Base-by-base conservation (phyloP, 108 stramenopile genomes). In the Fragilaria radians region DNA sequence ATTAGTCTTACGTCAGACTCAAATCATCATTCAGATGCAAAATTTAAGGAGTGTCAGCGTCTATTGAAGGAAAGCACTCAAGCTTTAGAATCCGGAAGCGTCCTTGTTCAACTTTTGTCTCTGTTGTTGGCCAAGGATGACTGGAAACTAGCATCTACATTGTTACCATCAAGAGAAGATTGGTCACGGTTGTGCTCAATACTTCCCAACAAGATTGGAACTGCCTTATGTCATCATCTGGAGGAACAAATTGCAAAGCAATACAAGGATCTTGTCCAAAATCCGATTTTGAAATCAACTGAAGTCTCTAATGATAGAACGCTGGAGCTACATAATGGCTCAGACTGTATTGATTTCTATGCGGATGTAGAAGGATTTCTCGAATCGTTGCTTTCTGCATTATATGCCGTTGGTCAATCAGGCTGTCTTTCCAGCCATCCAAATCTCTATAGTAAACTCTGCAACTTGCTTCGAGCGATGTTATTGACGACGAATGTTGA, bases 361-460 rank as follows among this genome's bases (percentile, higher is more conserved):
- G n/a, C 50, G 14, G 9, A 52, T 0, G 28, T 55, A 24, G 34
- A 54, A 26, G 56, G 30, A n/a, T 32, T 29, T 18, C 27, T 14
- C 46, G 5, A 42, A 28, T 46, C 31, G 32, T 21, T 27, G 5
- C 48, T n/a, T 46, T 60, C 52, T 11, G 25, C 27, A 51, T 29
- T 29, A 25, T 2, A 28, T 48, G 14, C 4, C 22, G 18, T 45
- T 28, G 52, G 45, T 49, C 18, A 59, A 22, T 79, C 84, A 27
- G 85, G 86, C 3, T 78, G 72, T 46, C 81, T 88, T 33, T 53
- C 58, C 5, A 33, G 55, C 32, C 57, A 78, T 28, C 81, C 79
- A 30, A 50, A 54, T 23, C 71, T 92, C 42, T 92, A 73, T 53
- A 59, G 68, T 34, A 67, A 80, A 47, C 54, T 92, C 5, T 92